These are phyloP conservation scores for Penicillium flavigenum DNA, from an alignment of 495 filamentous ascomycete species.

Conservation along the genomic window DNA sequence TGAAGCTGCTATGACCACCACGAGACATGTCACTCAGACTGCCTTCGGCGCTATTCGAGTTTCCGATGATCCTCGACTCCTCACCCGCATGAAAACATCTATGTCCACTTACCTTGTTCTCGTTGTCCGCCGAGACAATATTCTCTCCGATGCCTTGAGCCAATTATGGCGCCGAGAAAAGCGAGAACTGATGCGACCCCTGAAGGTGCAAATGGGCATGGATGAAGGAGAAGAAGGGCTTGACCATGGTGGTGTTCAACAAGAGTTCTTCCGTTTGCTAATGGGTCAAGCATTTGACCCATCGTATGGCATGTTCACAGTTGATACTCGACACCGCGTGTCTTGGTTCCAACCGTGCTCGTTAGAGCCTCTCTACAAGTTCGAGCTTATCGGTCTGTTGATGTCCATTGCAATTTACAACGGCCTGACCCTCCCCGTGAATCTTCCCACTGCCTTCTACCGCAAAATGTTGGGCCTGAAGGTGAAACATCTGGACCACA, in stretches of 20 bases:
- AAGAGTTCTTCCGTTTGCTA: conserved; percentile 88
- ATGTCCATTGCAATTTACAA: conserved; percentile 93
- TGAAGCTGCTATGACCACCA: conserved; percentile 64
- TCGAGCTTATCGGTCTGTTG: conserved; percentile 83
- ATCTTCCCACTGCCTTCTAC: conserved; percentile 82
- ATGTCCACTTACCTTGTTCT: conserved; percentile 73
- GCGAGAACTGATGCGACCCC: conserved; percentile 75
- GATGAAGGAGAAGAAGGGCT: conserved; percentile 81
- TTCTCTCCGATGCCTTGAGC: conserved; percentile 77
- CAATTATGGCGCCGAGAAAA: conserved; percentile 84
- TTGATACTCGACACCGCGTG: conserved; percentile 69
- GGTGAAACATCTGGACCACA: conserved; percentile 67
- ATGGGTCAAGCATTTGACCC: conserved; percentile 75
- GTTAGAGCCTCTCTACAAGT: conserved; percentile 80
- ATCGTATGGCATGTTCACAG: conserved; percentile 73
- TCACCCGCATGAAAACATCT: conserved; percentile 61
- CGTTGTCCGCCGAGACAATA: conserved; percentile 66
- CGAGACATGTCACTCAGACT: conserved; percentile 60
- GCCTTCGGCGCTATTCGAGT: conserved; percentile 46
- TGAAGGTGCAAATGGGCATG: conserved; percentile 85
- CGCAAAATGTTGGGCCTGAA: conserved; percentile 66
- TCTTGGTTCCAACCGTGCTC: conserved; percentile 86
- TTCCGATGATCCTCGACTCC: conserved; percentile 50
- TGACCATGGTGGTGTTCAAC: conserved; percentile 91
- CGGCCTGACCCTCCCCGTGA: conserved; percentile 83